Base-by-base conservation (phyloP, 2,329 filamentous ascomycete genomes). In the Ophiostoma piceae region DNA sequence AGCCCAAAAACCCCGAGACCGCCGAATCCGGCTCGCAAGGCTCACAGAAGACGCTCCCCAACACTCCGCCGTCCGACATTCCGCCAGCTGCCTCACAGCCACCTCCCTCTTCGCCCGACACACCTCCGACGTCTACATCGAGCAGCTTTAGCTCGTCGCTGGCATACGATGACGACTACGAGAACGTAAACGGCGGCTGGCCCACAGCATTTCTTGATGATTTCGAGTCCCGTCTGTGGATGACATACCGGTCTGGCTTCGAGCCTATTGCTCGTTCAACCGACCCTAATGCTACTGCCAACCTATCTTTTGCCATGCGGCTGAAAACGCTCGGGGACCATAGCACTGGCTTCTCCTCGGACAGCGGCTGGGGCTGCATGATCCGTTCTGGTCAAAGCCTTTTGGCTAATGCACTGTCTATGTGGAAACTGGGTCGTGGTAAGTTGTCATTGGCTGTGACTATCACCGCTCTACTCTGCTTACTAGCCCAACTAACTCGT, bases 361-460 rank as follows among this genome's bases (percentile, higher is more conserved):
- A 99, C 78, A 94, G 92, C 11, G 95, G 95, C 68, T 99, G 96
- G 93, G 95, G 95, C 0, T 99, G 95, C 77, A 99, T 99, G 95
- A 98, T 99, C 75, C 85, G 95, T 71, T 97, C 94, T 6, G 95
- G 95, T 3, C 95, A 99, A 81, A 94, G 92, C 76, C 84, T 99
- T 35, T 83, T 99, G 60, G 94, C 94, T 64, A 99, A 98, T 79
- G 85, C 94, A 1, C 83, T 98, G 75, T 80, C 87, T 22, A 84
- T 91, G 69, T 81, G 94, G 66, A 83, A 85, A 54, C 81, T 97
- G 29, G 94, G 95, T 26, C 88, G 95, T 85, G 90, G 92, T 93
- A 83, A 73, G 80, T 72, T 9, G n/a, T 26, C 26, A 32, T 35
- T 43, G 11, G 22, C n/a, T 47, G 2, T 66, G 14, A n/a, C 22